phyloP scores from a whole-genome alignment of 768 basidiomycete genomes.

The Pleurotus pulmonarius region DNA sequence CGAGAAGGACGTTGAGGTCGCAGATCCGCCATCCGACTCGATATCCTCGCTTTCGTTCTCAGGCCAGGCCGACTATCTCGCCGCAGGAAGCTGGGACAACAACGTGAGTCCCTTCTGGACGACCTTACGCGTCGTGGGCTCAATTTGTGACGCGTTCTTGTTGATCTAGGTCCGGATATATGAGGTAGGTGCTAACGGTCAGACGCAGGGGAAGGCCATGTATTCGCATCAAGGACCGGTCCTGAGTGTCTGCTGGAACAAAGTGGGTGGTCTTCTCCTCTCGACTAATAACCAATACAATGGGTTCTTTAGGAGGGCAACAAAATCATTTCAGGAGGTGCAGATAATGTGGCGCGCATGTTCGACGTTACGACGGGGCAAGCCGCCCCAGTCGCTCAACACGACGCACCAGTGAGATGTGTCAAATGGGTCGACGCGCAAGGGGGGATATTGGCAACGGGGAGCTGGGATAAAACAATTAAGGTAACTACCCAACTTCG shows the following conservation, averaged over 20 bases:
- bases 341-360: slow-evolving; percentile 92
- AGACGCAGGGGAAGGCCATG: slow-evolving; percentile 86
- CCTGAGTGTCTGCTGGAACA: slow-evolving; percentile 86
- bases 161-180: slow-evolving; percentile 83
- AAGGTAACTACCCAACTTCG: slow-evolving; percentile 53
- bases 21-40: slow-evolving; percentile 80
- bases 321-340: slow-evolving; percentile 88
- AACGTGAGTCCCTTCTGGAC: slow-evolving; percentile 50
- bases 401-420: slow-evolving; percentile 83
- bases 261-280: slow-evolving; percentile 41
- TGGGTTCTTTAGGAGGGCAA: slow-evolving; percentile 65
- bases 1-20: slow-evolving; percentile 80
- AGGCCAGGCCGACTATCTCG: slow-evolving; percentile 81
- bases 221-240: slow-evolving; percentile 91
- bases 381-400: slow-evolving; percentile 78
- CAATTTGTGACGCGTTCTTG: slow-evolving; percentile 11
- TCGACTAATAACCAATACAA: slow-evolving; percentile 5
- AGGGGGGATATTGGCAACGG: slow-evolving; percentile 79
- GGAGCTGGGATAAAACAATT: slow-evolving; percentile 96
- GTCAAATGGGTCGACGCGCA: slow-evolving; percentile 78
- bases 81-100: slow-evolving; percentile 93
- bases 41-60: slow-evolving; percentile 86
- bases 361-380: slow-evolving; percentile 86
- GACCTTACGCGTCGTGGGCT: not conserved
- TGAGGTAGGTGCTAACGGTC: slow-evolving; percentile 77